These are phyloP conservation scores for Phlebiopsis flavidoalba DNA, from an alignment of 768 basidiomycete genomes.

Conservation along the genomic window DNA sequence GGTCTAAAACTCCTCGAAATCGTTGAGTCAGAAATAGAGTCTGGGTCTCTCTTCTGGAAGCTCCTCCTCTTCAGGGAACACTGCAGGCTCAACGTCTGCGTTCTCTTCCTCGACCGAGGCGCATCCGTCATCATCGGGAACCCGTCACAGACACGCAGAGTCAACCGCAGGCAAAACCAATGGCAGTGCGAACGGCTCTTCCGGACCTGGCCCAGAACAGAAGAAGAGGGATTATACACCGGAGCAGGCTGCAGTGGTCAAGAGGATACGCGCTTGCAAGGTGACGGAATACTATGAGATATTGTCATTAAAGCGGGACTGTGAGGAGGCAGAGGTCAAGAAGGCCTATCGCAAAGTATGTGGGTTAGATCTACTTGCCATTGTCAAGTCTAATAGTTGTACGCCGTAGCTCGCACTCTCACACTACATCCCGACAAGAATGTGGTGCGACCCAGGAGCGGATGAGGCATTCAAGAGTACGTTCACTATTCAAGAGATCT, in stretches of 20 bases:
- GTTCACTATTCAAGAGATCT: slow-evolving; percentile 22
- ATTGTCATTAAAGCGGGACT: slow-evolving; percentile 68
- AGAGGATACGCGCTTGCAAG: slow-evolving; percentile 81
- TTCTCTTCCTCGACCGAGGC: slow-evolving; percentile 53
- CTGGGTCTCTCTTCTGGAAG: slow-evolving; percentile 32
- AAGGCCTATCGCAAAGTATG: slow-evolving; percentile 94
- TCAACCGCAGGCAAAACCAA: slow-evolving; percentile 22
- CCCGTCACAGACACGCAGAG: slow-evolving; percentile 50
- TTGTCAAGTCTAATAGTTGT: not conserved
- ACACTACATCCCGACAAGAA: slow-evolving; percentile 87
- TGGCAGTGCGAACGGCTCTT: slow-evolving; percentile 50
- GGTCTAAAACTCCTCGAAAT: slow-evolving; percentile 56
- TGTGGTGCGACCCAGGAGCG: slow-evolving; percentile 94
- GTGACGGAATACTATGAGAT: slow-evolving; percentile 94
- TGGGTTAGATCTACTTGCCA: not conserved
- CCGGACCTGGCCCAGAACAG: slow-evolving; percentile 32
- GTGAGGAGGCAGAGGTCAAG: slow-evolving; percentile 83
- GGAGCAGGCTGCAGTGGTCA: slow-evolving; percentile 80
- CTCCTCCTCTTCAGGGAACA: slow-evolving; percentile 28
- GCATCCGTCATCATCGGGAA: slow-evolving; percentile 69
- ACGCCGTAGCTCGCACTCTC: slow-evolving; percentile 71
- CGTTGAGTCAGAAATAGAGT: slow-evolving; percentile 54
- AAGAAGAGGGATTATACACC: slow-evolving; percentile 80
- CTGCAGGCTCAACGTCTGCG: slow-evolving; percentile 33
- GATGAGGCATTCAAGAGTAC: slow-evolving; percentile 97